A percentile compares a stretch with the other conserved stretches of the same genome.
Conservation (phyloP, 2,329 filamentous ascomycete species). For the Rutstroemia sydowiana region DNA sequence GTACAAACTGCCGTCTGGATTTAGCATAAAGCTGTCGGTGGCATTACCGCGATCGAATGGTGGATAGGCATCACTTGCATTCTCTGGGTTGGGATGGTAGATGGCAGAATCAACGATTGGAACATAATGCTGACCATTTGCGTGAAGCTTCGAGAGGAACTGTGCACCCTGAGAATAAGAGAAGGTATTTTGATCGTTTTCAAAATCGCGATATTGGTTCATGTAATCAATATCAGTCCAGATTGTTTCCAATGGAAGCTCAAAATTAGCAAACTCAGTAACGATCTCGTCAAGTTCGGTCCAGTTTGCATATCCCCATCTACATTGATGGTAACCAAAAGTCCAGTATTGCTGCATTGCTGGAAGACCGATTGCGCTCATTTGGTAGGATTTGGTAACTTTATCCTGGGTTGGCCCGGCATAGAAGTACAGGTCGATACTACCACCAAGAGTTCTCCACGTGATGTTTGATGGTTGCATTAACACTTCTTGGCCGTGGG, state of each 20-base stretch:
- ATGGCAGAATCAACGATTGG: slow-evolving; percentile 66
- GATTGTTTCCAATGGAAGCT: slow-evolving; percentile 66
- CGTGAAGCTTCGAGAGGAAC: slow-evolving; percentile 55
- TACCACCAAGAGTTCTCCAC: slow-evolving; percentile 69
- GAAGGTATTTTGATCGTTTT: slow-evolving; percentile 51
- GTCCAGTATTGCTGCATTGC: slow-evolving; percentile 77
- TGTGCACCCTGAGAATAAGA: slow-evolving; percentile 49
- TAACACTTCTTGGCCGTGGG: slow-evolving; percentile 68
- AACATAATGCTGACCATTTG: slow-evolving; percentile 51
- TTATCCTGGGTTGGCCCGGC: slow-evolving; percentile 61
- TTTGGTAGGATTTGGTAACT: slow-evolving; percentile 64
- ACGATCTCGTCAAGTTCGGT: slow-evolving; percentile 58
- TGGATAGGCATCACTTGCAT: slow-evolving; percentile 55
- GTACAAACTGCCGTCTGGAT: slow-evolving; percentile 49
- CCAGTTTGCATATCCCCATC: slow-evolving; percentile 77
- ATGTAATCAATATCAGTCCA: slow-evolving; percentile 66
- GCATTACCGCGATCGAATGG: slow-evolving; percentile 56
- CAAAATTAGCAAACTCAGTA: slow-evolving; percentile 54
- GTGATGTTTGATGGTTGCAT: slow-evolving; percentile 58
- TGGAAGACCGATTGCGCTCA: slow-evolving; percentile 59
- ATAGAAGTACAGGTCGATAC: slow-evolving; percentile 73
- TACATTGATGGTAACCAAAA: slow-evolving; percentile 76
- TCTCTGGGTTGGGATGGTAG: slow-evolving; percentile 65
- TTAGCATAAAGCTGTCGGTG: slow-evolving; percentile 46
- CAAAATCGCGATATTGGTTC: slow-evolving; percentile 53